These are phyloP conservation scores for Santalum album DNA, from an alignment of 164 flowering plant species.

Conservation along the genomic window DNA sequence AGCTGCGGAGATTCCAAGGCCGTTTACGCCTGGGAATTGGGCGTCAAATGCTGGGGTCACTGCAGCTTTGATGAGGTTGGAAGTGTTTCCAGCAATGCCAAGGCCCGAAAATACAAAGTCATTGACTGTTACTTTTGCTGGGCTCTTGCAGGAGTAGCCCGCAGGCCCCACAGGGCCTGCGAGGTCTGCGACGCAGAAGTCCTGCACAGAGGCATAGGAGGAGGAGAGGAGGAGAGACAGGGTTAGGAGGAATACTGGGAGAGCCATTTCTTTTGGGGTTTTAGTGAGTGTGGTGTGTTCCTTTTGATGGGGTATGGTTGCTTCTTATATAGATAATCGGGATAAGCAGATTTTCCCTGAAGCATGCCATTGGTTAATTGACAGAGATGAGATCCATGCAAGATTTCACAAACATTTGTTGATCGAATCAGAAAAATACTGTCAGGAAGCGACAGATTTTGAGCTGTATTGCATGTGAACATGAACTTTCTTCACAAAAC, in stretches of 20 bases:
- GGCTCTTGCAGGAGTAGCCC: conserved; percentile 67
- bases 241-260: conserved; percentile 13
- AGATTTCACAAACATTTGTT: too few relatives aligned
- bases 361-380: not conserved
- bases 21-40: conserved; percentile 66
- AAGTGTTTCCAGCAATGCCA: conserved; percentile 51
- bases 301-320: not conserved
- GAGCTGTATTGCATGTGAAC: conserved; percentile 20
- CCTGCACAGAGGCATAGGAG: conserved; percentile 29
- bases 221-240: conserved; percentile 23
- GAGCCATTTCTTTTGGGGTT: conserved; percentile 5
- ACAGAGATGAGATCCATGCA: conserved; percentile 4
- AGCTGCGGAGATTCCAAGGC: conserved; percentile 67
- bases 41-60: conserved; percentile 61
- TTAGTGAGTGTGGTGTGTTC: not conserved
- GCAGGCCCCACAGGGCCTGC: conserved; percentile 39
- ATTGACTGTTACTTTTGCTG: conserved; percentile 31
- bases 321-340: conserved; percentile 8
- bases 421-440: not conserved
- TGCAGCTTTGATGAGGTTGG: conserved; percentile 63
- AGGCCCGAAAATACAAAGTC: conserved; percentile 65
- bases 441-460: conserved; percentile 13
- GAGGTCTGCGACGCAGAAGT: conserved; percentile 76
- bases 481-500: not conserved
- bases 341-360: not conserved